phyloP scores from a whole-genome alignment of 345 rosid genomes.

The Populus nigra region DNA sequence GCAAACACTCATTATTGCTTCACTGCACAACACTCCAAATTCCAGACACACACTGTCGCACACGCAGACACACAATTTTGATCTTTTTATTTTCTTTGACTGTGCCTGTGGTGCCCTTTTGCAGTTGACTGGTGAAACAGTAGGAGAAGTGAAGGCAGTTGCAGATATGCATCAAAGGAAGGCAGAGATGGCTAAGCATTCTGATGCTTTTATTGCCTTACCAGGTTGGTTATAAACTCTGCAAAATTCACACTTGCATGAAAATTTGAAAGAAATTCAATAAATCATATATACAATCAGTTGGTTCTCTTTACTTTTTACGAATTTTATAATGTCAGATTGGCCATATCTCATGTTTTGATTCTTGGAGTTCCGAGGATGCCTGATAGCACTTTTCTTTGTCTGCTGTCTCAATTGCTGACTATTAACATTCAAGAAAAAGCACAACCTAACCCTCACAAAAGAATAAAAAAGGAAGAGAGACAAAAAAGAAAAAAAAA shows the following conservation, averaged over 20 bases:
- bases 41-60: slow-evolving; percentile 11
- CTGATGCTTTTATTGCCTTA: slow-evolving; percentile 99
- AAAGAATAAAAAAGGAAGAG: not conserved
- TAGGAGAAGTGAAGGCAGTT: slow-evolving; percentile 99
- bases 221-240: slow-evolving; percentile 66
- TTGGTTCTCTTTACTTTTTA: slow-evolving; percentile 15
- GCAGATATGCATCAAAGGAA: slow-evolving; percentile 99
- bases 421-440: slow-evolving; percentile 5
- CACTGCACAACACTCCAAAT: slow-evolving; percentile 41
- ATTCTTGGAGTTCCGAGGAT: slow-evolving; percentile 9
- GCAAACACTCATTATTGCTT: slow-evolving; percentile 54
- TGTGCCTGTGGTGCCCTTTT: slow-evolving; percentile 23
- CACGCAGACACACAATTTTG: not conserved
- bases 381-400: slow-evolving; percentile 9
- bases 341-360: slow-evolving; percentile 14
- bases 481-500: not conserved
- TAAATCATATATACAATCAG: slow-evolving; percentile 18
- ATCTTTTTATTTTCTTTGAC: not conserved
- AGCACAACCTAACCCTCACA: not conserved
- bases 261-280: slow-evolving; percentile 23
- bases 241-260: slow-evolving; percentile 16
- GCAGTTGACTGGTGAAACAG: slow-evolving; percentile 99
- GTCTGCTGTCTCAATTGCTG: slow-evolving; percentile 9
- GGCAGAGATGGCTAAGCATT: slow-evolving; percentile 99
- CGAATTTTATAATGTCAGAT: slow-evolving; percentile 16